A percentile compares a stretch with the other conserved stretches of the same genome.
Evolutionary conservation across 192 early-diverging fungal species (phyloP).

Genomic region (Coemansia sp.): DNA sequence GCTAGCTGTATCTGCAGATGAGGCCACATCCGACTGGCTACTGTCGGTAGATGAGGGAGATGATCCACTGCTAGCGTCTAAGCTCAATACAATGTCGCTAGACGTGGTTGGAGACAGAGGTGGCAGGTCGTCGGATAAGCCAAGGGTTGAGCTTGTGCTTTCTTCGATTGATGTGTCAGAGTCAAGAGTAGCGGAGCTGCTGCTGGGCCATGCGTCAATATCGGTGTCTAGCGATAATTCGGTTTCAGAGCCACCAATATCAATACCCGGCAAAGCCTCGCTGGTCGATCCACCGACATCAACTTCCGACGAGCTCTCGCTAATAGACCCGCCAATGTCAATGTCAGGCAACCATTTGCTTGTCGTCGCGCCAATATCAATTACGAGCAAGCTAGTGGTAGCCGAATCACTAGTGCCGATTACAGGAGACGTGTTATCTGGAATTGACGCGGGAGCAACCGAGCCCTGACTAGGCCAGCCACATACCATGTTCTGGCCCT

Average conservation of each 20-base stretch:
- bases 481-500: slow-evolving; percentile 46
- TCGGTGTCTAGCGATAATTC: neutral
- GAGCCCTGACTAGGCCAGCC: slow-evolving; percentile 11
- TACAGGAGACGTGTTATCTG: neutral
- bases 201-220: slow-evolving; percentile 1
- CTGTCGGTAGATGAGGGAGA: neutral
- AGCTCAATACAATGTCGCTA: neutral
- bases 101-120: slow-evolving; percentile 8
- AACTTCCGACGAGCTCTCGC: neutral
- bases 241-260: slow-evolving; percentile 7
- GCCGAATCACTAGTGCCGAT: slow-evolving; percentile 1
- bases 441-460: neutral
- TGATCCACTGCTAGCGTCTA: slow-evolving; percentile 3
- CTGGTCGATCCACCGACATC: slow-evolving; percentile 8
- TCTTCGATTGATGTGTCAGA: neutral
- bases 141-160: neutral
- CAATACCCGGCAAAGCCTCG: neutral
- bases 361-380: slow-evolving; percentile 3
- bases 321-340: slow-evolving; percentile 4
- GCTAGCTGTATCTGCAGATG: neutral
- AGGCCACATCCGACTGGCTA: neutral
- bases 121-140: slow-evolving; percentile 11
- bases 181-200: slow-evolving; percentile 3
- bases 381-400: neutral
- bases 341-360: slow-evolving; percentile 2